Conservation (phyloP, 257 asterid species). For the Ballota nigra region DNA sequence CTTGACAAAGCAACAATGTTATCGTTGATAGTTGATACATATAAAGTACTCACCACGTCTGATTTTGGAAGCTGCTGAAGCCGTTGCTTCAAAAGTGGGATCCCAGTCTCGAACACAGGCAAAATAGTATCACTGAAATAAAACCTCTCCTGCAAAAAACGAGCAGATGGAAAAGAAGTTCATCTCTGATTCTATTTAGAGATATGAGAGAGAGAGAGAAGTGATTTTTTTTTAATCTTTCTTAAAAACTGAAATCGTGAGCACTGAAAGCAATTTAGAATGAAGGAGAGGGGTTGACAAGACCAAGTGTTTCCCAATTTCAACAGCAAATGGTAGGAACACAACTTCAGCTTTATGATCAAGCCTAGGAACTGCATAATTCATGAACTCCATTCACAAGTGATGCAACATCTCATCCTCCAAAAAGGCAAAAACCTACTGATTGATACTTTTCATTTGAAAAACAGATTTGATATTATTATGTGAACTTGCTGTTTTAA, state of each 20-base stretch:
- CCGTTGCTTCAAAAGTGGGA: conserved; percentile 83
- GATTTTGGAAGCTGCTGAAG: conserved; percentile 70
- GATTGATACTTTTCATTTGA: neutral
- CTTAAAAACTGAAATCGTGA: neutral
- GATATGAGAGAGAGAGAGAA: neutral
- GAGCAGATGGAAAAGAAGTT: conserved; percentile 19
- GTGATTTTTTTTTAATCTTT: neutral
- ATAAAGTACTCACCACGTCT: conserved; percentile 50
- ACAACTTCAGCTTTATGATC: neutral
- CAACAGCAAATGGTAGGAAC: neutral
- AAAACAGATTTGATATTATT: neutral
- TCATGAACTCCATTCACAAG: neutral
- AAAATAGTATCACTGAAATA: conserved; percentile 82
- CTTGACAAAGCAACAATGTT: neutral
- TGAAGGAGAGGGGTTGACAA: neutral
- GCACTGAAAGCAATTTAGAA: neutral
- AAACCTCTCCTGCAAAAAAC: conserved; percentile 76
- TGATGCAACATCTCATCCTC: neutral
- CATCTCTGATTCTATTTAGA: neutral
- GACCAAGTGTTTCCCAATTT: neutral
- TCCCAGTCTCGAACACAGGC: conserved; percentile 92
- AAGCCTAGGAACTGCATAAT: neutral
- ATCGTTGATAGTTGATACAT: neutral
- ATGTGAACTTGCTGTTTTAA: neutral
- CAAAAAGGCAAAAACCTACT: neutral